Base-by-base conservation (phyloP, 1,284 basidiomycete species). In the Ganoderma boninense region DNA sequence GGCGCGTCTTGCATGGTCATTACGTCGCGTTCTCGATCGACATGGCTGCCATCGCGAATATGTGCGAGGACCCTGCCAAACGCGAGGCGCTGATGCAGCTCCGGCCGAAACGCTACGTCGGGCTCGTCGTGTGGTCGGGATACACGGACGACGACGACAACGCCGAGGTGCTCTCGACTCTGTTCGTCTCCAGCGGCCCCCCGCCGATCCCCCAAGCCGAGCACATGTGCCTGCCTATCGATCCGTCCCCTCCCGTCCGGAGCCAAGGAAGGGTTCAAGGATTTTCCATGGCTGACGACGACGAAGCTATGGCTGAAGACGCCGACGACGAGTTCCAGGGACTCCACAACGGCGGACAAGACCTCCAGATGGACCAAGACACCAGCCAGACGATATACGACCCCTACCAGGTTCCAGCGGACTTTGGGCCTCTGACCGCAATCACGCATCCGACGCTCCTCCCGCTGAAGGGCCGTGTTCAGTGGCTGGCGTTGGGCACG, bases 401-500 rank as follows among this genome's bases (percentile, higher is more conserved):
- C 20, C n/a, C 38, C 40, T 61, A 13, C 38, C 56, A 57, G 20
- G 57, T n/a, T 20, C 18, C 32, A 35, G 20, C 32, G n/a, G 16
- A 20, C 35, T 60, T 60, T n/a, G 60, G 42, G 23, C 60, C 60
- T 29, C 60, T 62, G 23, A 42, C 60, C 23, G 60, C 60, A 20
- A 62, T 62, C n/a, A n/a, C 10, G 23, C 60, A 62, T 26, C 38
- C 60, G 11, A 62, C 38, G 40, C 60, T 62, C 14, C 38, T 62
- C n/a, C 60, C 60, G 26, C 74, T 68, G 68, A 56, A 65, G 38
- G 70, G 75, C 69, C 59, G 61, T 16, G 18, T 65, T 20, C 76
- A 77, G 56, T 79, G 76, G 75, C 75, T 75, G 40, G 68, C 76
- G 23, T 72, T 73, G 57, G 77, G 77, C 38, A 70, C 72, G 14